Evolutionary conservation across 2,329 filamentous ascomycete species (phyloP).

Genomic region (Chrysoporthe puriensis): DNA sequence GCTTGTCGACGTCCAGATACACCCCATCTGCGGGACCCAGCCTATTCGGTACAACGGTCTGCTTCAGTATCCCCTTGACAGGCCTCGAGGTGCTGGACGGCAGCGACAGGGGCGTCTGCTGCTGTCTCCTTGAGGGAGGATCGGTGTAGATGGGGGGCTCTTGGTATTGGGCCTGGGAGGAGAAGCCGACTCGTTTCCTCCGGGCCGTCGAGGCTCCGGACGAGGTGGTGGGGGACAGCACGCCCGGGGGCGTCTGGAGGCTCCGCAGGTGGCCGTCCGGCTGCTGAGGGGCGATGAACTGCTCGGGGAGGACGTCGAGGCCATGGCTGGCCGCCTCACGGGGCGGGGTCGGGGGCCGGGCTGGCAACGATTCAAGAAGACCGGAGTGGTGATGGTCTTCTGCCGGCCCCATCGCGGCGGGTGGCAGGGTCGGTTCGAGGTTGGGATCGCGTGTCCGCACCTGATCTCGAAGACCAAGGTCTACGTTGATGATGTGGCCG

Average conservation of each 20-base stretch:
- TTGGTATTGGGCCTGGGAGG: slow-evolving; percentile 58
- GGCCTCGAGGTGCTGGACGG: slow-evolving; percentile 48
- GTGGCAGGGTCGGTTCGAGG: slow-evolving; percentile 29
- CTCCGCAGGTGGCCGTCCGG: slow-evolving; percentile 44
- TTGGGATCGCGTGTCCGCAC: slow-evolving; percentile 22
- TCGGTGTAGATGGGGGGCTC: slow-evolving; percentile 53
- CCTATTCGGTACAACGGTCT: slow-evolving; percentile 54
- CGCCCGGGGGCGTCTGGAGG: slow-evolving; percentile 58
- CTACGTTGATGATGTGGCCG: slow-evolving; percentile 16
- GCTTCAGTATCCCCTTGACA: slow-evolving; percentile 78
- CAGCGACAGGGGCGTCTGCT: slow-evolving; percentile 45
- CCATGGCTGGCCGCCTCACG: slow-evolving; percentile 52
- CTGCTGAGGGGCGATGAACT: slow-evolving; percentile 40
- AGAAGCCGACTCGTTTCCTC: slow-evolving; percentile 62
- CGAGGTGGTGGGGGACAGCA: slow-evolving; percentile 46
- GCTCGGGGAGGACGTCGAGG: slow-evolving; percentile 40
- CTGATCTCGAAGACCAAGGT: slow-evolving; percentile 19
- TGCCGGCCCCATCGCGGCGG: slow-evolving; percentile 27
- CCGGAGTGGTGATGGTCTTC: slow-evolving; percentile 36
- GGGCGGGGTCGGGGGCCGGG: slow-evolving; percentile 71
- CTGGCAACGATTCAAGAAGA: slow-evolving; percentile 56
- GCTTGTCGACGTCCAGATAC: slow-evolving; percentile 44
- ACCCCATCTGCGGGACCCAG: slow-evolving; percentile 48
- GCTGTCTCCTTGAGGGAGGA: slow-evolving; percentile 43
- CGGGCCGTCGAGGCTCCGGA: slow-evolving; percentile 49